Conservation (phyloP, 768 basidiomycete genomes). For the Dioszegia aurantiaca region DNA sequence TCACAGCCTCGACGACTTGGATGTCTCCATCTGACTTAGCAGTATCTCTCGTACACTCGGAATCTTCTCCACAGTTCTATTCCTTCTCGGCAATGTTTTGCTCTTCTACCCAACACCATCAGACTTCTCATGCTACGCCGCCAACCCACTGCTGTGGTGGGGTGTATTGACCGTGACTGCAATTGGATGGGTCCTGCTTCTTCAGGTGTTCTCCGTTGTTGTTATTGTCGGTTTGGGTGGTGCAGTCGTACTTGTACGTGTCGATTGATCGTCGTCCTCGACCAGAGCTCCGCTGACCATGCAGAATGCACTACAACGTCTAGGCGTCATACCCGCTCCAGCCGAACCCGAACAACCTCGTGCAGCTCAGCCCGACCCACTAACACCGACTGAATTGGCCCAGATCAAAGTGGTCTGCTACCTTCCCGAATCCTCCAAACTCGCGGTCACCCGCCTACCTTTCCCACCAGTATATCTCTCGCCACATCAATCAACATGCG, state of each 20-base stretch:
- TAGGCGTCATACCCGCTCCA: conserved; percentile 25
- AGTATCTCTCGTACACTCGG: conserved; percentile 33
- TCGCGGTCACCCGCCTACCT: conserved; percentile 10
- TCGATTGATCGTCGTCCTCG: too few species aligned
- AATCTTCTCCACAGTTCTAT: conserved; percentile 29
- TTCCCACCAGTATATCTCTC: conserved; percentile 24
- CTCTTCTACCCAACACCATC: conserved; percentile 32
- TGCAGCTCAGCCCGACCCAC: conserved; percentile 23
- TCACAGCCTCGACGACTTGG: too few species aligned
- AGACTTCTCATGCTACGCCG: conserved; percentile 28
- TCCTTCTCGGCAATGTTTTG: conserved; percentile 39
- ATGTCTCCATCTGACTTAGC: neutral
- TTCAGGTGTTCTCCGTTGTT: conserved; percentile 34
- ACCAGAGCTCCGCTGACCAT: neutral
- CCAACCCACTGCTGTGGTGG: conserved; percentile 44
- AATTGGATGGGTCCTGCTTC: conserved; percentile 44
- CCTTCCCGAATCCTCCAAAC: conserved; percentile 12
- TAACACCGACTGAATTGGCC: conserved; percentile 23
- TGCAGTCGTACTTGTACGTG: conserved; percentile 22
- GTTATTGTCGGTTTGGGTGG: conserved; percentile 36
- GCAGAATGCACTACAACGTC: conserved; percentile 23
- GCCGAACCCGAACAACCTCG: conserved; percentile 24
- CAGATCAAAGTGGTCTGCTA: conserved; percentile 30
- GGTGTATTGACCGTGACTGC: conserved; percentile 40
- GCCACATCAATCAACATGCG: conserved; percentile 28